Conservation (phyloP, 164 flowering plant species). For the Umbilicus rupestris region DNA sequence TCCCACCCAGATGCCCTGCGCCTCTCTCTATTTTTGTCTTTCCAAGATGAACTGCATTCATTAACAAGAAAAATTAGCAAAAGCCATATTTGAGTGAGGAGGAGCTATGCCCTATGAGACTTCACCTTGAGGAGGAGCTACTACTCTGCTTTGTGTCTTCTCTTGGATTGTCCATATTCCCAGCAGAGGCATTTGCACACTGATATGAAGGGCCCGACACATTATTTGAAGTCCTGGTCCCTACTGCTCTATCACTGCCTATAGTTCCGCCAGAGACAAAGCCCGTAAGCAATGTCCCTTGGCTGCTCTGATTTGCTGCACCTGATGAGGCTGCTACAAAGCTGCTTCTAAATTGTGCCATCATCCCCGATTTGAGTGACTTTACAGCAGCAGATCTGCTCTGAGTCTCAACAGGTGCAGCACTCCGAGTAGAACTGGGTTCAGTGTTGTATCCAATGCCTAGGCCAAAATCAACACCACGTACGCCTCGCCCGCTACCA, state of each 20-base stretch:
- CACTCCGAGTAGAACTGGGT: conserved; percentile 26
- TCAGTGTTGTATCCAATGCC: conserved; percentile 86
- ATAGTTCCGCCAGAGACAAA: conserved; percentile 96
- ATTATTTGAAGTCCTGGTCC: conserved; percentile 17
- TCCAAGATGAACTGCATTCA: conserved; percentile 38
- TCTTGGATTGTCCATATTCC: conserved; percentile 7
- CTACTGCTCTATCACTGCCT: conserved; percentile 56
- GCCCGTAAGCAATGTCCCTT: conserved; percentile 54
- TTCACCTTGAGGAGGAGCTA: background rate
- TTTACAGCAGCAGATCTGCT: conserved; percentile 66
- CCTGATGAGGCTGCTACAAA: conserved; percentile 85
- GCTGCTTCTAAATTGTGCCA: conserved; percentile 75
- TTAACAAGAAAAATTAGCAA: conserved; percentile 2
- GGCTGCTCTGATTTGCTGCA: conserved; percentile 40
- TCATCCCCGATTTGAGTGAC: conserved; percentile 65
- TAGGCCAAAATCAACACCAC: conserved; percentile 94
- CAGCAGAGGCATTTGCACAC: conserved; percentile 31
- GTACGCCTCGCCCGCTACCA: conserved; percentile 73
- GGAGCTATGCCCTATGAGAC: background rate
- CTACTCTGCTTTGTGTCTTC: background rate
- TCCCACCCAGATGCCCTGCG: conserved; percentile 96
- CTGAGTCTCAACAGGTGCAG: conserved; percentile 26
- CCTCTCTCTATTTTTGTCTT: conserved; percentile 69
- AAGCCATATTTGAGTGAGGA: background rate
- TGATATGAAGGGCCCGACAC: conserved; percentile 9